These are phyloP conservation scores for Vitis vinifera DNA, from an alignment of 164 flowering plant genomes.

Conservation along the genomic window ASM3070453v1 NC_081809.1:2446001-2446500, in stretches of 20 bases:
- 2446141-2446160: constrained; percentile 78
- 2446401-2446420: constrained; percentile 96
- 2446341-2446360: constrained; percentile 69
- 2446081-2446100: constrained; percentile 74
- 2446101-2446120: constrained; percentile 98
- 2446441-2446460: constrained; percentile 51
- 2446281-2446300: constrained; percentile 81
- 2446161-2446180: constrained; percentile 72
- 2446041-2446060: constrained; percentile 93
- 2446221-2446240: background rate
- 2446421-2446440: constrained; percentile 78
- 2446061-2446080: constrained; percentile 46
- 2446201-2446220: background rate
- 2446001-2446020: background rate
- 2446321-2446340: constrained; percentile 78
- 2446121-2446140: constrained; percentile 95
- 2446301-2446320: constrained; percentile 76
- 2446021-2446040: constrained; percentile 87
- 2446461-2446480: background rate
- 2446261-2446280: constrained; percentile 84
- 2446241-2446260: background rate
- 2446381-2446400: constrained; percentile 93
- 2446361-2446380: constrained; percentile 87
- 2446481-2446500: background rate
- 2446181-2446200: background rate